Evolutionary conservation across 768 basidiomycete species (phyloP).

Genomic region (Coprinopsis sp.): DNA sequence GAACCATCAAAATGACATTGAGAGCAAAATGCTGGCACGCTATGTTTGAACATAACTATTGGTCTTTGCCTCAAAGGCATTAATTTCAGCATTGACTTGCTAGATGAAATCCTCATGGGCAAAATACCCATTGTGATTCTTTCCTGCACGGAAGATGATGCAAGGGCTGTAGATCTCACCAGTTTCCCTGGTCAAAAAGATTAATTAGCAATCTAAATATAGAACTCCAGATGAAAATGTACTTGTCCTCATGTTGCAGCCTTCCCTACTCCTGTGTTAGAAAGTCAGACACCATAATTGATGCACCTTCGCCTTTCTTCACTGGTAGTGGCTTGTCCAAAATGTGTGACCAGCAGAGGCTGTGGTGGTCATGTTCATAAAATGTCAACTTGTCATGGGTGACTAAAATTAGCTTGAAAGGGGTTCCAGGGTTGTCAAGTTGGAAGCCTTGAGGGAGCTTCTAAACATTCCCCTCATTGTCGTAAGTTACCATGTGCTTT

Average conservation of each 20-base stretch:
- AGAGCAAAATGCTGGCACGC: too few species aligned
- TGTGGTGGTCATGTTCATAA: conserved; percentile 28
- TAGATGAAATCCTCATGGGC: conserved; percentile 18
- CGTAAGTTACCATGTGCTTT: conserved; percentile 17
- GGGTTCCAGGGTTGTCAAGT: conserved; percentile 10
- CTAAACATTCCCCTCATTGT: conserved; percentile 22
- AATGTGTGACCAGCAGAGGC: conserved; percentile 22
- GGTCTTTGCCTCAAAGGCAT: conserved; percentile 27
- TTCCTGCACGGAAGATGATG: conserved; percentile 25
- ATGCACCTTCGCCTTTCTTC: conserved; percentile 32
- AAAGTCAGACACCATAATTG: conserved; percentile 34
- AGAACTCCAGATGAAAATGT: too few species aligned
- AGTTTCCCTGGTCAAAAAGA: background rate
- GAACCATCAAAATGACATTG: too few species aligned
- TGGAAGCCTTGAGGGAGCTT: conserved; percentile 15
- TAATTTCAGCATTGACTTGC: conserved; percentile 23
- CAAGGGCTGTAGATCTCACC: conserved; percentile 13
- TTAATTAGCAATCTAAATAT: conserved; percentile 5
- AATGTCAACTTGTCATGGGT: conserved; percentile 38
- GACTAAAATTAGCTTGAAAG: conserved; percentile 18
- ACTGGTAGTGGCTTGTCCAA: conserved; percentile 19
- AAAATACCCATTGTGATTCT: conserved; percentile 29
- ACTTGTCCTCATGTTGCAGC: conserved; percentile 17
- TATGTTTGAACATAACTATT: conserved; percentile 2
- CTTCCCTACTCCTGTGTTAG: conserved; percentile 27